These are phyloP conservation scores for Tolypocladium ovalisporum DNA, from an alignment of 2,329 filamentous ascomycete species.

Conservation along the genomic window DNA sequence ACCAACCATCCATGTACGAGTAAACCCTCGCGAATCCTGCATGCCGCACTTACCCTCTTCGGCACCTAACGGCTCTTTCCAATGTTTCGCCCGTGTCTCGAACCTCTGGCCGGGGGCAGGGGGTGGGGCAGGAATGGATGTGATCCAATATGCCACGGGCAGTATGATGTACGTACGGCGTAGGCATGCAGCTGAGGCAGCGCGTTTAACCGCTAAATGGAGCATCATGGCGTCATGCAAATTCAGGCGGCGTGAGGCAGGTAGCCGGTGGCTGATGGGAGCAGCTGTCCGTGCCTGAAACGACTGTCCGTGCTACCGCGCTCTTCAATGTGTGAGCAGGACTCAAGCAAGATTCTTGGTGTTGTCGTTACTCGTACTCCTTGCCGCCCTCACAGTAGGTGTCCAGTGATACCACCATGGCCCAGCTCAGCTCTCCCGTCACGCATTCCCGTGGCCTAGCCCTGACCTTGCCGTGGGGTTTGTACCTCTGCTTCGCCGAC, in stretches of 20 bases:
- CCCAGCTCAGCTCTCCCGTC: conserved; percentile 11
- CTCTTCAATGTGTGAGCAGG: neutral
- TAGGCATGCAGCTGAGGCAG: neutral
- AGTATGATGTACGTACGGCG: neutral
- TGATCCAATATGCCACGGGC: neutral
- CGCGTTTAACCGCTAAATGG: neutral
- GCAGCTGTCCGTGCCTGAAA: neutral
- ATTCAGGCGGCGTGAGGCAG: neutral
- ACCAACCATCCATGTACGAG: neutral
- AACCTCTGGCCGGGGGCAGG: neutral
- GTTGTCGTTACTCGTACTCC: neutral
- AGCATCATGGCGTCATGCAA: conserved; percentile 1
- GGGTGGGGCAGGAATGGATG: neutral
- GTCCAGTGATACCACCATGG: conserved; percentile 4
- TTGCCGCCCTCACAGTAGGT: neutral
- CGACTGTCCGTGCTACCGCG: neutral
- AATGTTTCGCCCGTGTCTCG: neutral
- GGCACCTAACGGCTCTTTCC: neutral
- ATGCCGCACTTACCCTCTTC: neutral
- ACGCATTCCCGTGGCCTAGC: conserved; percentile 30
- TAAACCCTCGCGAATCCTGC: neutral
- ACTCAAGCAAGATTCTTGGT: neutral
- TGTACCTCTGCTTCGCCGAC: conserved; percentile 40
- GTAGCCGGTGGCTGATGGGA: neutral
- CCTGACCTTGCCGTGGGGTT: conserved; percentile 39